phyloP scores from a whole-genome alignment of 2,329 filamentous ascomycete species.

The Rutstroemia sp. region DNA sequence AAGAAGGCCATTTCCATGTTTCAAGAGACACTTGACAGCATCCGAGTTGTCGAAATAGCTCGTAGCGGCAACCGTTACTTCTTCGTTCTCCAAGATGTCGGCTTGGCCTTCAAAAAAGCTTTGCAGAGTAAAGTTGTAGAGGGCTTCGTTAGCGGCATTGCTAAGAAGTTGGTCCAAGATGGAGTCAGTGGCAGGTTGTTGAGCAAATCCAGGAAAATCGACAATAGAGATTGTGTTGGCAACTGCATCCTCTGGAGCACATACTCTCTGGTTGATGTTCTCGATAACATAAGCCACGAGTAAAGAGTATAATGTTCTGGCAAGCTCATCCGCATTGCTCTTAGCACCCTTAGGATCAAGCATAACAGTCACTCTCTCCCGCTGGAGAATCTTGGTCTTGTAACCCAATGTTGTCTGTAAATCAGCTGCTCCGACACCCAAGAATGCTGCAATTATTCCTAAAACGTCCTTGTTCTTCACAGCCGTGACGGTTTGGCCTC shows the following conservation, averaged over 20 bases:
- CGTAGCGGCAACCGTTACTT: constrained; percentile 81
- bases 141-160: constrained; percentile 85
- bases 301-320: constrained; percentile 86
- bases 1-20: constrained; percentile 84
- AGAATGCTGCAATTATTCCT: constrained; percentile 81
- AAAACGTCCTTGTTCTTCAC: constrained; percentile 93
- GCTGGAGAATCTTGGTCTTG: constrained; percentile 93
- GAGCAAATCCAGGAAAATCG: constrained; percentile 92
- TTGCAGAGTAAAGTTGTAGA: constrained; percentile 90
- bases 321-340: constrained; percentile 87
- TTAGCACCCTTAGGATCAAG: constrained; percentile 86
- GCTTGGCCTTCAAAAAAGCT: constrained; percentile 95
- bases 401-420: constrained; percentile 86
- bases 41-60: constrained; percentile 98
- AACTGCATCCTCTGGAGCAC: constrained; percentile 78
- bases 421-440: constrained; percentile 74
- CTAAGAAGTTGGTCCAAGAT: constrained; percentile 86
- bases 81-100: constrained; percentile 88
- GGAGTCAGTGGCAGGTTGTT: constrained; percentile 76
- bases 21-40: constrained; percentile 83
- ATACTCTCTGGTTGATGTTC: constrained; percentile 81
- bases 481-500: constrained; percentile 73
- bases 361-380: constrained; percentile 98
- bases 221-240: constrained; percentile 92
- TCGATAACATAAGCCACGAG: constrained; percentile 93